Evolutionary conservation across 202 grass and related monocot genomes (phyloP), one percentile per base, ranked within the genome.

Genomic region (Hordeum pubiflorum): DNA sequence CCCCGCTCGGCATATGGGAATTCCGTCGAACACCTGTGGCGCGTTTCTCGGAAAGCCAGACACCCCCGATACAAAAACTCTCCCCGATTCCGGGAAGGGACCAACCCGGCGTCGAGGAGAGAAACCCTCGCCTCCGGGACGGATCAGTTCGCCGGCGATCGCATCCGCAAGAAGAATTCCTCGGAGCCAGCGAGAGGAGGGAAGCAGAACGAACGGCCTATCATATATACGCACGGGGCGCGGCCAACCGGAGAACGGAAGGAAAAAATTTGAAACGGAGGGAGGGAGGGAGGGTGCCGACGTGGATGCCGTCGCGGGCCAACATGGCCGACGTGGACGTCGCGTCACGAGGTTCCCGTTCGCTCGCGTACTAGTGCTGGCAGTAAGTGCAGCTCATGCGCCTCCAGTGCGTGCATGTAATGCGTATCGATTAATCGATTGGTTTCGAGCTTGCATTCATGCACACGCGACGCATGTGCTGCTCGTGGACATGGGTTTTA

Each of bases 11-110:
- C 83, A 86, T 89, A 11, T 43, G 26, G 72, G 15, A 15, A 37
- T 89, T 82, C 73, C 78, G 79, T 74, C 87, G 67, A 86, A 24
- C 67, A 82, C 38, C 87, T 89, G 59, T 17, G 5, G 48, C 27
- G 65, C 14, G 65, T 75, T 12, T 27, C 21, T 0, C 15, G 46
- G 46, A 50, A 50, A 50, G 14, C 44, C 44, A 48, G 46, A 50
- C 46, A 50, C 46, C 46, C 1, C 14, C 46, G 14, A 17, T 50
- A 7, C 1, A 17, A 50, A 50, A 50, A 6, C 46, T 50, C 46
- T 50, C 46, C 46, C 46, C 46, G 46, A 50, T 50, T 17, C 14
- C 46, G 46, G 5, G 46, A 50, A 15, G 14, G 46, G 20, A 23
- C 7, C 46, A 37, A 14, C 6, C 17, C 50, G 14, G 46, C 46